These are phyloP conservation scores for Rosa hybrid DNA, from an alignment of 331 rosid species.

Conservation along the genomic window DNA sequence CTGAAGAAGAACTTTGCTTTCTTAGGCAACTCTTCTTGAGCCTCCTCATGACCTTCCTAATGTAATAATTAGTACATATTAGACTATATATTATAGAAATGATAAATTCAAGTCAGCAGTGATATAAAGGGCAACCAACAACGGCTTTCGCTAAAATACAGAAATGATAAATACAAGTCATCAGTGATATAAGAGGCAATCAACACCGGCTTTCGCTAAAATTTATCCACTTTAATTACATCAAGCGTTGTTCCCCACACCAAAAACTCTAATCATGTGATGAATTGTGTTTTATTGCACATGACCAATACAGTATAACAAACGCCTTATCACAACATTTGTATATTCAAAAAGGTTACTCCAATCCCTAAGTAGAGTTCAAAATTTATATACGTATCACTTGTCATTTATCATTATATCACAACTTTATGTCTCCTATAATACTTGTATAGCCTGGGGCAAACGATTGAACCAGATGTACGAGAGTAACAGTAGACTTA, in stretches of 20 bases:
- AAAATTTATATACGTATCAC: neutral
- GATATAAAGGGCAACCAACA: conserved; percentile 17
- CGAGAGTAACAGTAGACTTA: conserved; percentile 19
- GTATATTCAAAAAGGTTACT: neutral
- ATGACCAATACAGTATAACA: neutral
- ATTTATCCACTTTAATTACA: neutral
- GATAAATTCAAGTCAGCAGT: neutral
- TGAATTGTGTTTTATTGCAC: neutral
- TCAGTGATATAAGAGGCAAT: conserved; percentile 10
- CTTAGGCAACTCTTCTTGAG: conserved; percentile 91
- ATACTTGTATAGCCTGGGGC: conserved; percentile 9
- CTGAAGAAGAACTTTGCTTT: conserved; percentile 87
- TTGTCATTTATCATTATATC: neutral
- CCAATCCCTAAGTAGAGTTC: neutral
- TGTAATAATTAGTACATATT: conserved; percentile 21
- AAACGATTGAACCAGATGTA: conserved; percentile 17
- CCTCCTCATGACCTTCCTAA: conserved; percentile 98
- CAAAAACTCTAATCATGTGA: neutral
- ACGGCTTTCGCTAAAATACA: conserved; percentile 13
- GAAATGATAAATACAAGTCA: neutral
- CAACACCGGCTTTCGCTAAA: conserved; percentile 21
- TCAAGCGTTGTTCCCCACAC: neutral
- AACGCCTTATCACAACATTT: neutral
- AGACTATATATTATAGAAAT: conserved; percentile 15
- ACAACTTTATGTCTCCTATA: conserved; percentile 11